Percentiles rank a stretch among this genome's conserved stretches.
Conservation (phyloP, 352 stramenopile species). For the Phytophthora fragariae region DNA sequence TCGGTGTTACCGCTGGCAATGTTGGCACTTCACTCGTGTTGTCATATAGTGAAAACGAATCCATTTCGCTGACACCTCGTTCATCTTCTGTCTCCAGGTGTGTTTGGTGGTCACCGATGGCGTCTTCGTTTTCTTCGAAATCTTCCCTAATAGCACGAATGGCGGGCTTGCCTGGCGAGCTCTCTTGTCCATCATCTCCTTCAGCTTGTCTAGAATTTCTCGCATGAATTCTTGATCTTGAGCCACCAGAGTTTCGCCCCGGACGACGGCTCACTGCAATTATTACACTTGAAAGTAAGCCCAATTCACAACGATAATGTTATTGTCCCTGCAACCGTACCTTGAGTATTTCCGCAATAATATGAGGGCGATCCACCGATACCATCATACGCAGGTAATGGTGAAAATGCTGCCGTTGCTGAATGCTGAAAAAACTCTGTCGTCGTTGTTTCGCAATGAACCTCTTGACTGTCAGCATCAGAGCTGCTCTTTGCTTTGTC, state of each 20-base stretch:
- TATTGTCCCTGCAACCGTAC: slow-evolving; percentile 23
- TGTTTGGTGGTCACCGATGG: slow-evolving; percentile 1
- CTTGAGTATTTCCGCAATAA: slow-evolving; percentile 67
- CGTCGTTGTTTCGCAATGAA: slow-evolving; percentile 1
- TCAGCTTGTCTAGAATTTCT: slow-evolving; percentile 29
- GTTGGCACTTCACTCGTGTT: slow-evolving; percentile 2
- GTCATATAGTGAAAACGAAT: slow-evolving; percentile 42
- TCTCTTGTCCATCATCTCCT: slow-evolving; percentile 41
- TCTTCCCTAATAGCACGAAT: slow-evolving; percentile 41
- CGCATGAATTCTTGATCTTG: slow-evolving; percentile 8
- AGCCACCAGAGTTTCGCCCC: not conserved
- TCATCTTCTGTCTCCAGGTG: slow-evolving; percentile 7
- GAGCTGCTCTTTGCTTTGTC: slow-evolving; percentile 1
- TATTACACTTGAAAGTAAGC: not conserved
- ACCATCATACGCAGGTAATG: slow-evolving; percentile 82
- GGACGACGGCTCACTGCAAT: slow-evolving; percentile 27
- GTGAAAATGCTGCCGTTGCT: slow-evolving; percentile 49
- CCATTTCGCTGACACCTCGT: slow-evolving; percentile 24
- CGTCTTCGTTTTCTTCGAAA: slow-evolving; percentile 34
- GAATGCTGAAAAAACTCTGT: slow-evolving; percentile 18
- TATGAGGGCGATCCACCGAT: slow-evolving; percentile 83
- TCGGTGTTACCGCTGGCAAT: slow-evolving; percentile 10
- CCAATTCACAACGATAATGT: slow-evolving; percentile 2
- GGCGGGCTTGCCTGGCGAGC: slow-evolving; percentile 12
- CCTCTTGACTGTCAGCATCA: slow-evolving; percentile 10